Conservation (phyloP, 2,329 filamentous ascomycete species). For the Dactylellina sp. region DNA sequence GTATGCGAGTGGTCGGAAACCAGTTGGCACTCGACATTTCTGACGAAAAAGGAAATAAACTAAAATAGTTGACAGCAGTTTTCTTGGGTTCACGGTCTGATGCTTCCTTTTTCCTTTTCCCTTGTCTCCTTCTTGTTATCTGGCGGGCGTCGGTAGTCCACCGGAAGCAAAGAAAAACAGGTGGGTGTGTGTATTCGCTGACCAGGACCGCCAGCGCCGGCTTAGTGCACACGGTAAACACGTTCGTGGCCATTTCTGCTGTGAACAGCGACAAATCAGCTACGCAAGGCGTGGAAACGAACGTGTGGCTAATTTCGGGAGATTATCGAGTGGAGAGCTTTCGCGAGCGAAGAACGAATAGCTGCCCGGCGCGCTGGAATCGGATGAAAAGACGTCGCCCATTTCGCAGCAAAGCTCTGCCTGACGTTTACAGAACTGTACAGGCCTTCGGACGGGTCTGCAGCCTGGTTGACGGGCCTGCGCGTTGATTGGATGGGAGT, state of each 20-base stretch:
- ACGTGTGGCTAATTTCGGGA: slow-evolving; percentile 36
- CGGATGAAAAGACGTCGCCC: slow-evolving; percentile 46
- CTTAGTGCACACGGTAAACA: neutral
- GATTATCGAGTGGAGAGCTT: slow-evolving; percentile 17
- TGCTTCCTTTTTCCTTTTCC: slow-evolving; percentile 10
- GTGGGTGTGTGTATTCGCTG: slow-evolving; percentile 11
- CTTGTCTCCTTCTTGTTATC: slow-evolving; percentile 1
- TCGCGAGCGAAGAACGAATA: slow-evolving; percentile 55
- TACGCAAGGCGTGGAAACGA: slow-evolving; percentile 6
- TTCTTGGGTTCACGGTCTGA: slow-evolving; percentile 4
- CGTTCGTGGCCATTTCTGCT: slow-evolving; percentile 22
- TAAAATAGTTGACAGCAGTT: slow-evolving; percentile 8
- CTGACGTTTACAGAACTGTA: slow-evolving; percentile 22
- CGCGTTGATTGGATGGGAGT: slow-evolving; percentile 44
- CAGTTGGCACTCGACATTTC: slow-evolving; percentile 22
- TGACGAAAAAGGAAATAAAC: slow-evolving; percentile 43
- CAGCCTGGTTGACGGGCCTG: slow-evolving; percentile 19
- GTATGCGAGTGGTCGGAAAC: slow-evolving; percentile 47
- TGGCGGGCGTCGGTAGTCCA: slow-evolving; percentile 9
- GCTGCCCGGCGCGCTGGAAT: slow-evolving; percentile 34
- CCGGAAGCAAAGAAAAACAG: slow-evolving; percentile 22
- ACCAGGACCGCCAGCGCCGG: neutral
- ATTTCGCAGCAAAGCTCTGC: slow-evolving; percentile 9
- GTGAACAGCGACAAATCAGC: slow-evolving; percentile 29
- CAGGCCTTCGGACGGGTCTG: slow-evolving; percentile 29